phyloP scores from a whole-genome alignment of 495 filamentous ascomycete genomes.

The Lindgomyces ingoldianus region DNA sequence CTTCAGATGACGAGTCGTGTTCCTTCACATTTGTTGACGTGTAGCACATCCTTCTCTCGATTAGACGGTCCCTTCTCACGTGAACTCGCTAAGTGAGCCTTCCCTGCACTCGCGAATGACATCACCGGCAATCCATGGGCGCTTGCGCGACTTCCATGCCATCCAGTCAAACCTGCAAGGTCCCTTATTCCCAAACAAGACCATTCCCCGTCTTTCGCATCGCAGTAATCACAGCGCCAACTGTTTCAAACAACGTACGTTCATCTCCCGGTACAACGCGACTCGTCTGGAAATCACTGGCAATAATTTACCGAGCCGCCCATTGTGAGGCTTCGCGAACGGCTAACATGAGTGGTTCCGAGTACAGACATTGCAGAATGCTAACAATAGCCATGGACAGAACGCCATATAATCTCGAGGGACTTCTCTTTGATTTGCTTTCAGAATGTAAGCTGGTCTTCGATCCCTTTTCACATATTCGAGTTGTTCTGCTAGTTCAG shows the following conservation, averaged over 20 bases:
- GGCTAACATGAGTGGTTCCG: not conserved
- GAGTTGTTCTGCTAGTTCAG: not conserved
- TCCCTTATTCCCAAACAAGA: slow-evolving; percentile 19
- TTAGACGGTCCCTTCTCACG: too few species aligned
- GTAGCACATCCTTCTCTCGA: too few species aligned
- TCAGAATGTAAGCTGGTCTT: slow-evolving; percentile 46
- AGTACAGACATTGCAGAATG: not conserved
- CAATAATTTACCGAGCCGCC: slow-evolving; percentile 25
- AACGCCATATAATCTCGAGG: slow-evolving; percentile 33
- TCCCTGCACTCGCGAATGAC: slow-evolving; percentile 13
- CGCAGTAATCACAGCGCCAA: slow-evolving; percentile 19
- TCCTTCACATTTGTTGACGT: too few species aligned
- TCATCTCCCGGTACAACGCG: not conserved
- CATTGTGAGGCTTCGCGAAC: slow-evolving; percentile 12
- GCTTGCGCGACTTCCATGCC: slow-evolving; percentile 20
- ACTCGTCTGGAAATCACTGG: not conserved
- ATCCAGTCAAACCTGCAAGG: slow-evolving; percentile 8
- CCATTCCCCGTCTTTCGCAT: slow-evolving; percentile 2
- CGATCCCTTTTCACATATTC: slow-evolving; percentile 23
- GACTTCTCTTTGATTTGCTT: slow-evolving; percentile 16
- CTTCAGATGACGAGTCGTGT: too few species aligned
- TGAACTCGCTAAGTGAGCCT: not conserved
- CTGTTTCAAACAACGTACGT: slow-evolving; percentile 25
- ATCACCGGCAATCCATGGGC: slow-evolving; percentile 28
- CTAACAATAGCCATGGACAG: slow-evolving; percentile 36